Evolutionary conservation across 2,329 filamentous ascomycete genomes (phyloP), one percentile per base, ranked within the genome.

Genomic region (Claviceps quebecensis): DNA sequence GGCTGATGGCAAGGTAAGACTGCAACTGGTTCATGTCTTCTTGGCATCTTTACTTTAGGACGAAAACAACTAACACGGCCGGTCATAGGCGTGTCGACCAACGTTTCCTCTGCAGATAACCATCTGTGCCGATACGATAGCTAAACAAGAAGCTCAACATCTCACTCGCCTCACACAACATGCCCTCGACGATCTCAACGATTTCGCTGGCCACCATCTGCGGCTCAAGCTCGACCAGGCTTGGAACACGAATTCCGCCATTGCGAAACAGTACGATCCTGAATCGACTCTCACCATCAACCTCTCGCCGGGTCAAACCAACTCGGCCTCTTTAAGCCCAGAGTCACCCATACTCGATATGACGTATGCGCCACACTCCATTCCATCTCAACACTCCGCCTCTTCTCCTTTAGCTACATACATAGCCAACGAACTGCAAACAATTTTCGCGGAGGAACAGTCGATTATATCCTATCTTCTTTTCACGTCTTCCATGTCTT

Each of bases 91-190:
- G 53, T 97, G 91, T 67, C 83, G 83, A 59, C 86, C 89, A 34
- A 86, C 90, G 17, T 95, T 96, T 58, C 90, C 93, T 7, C 75
- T 97, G 19, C 82, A 84, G 55, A 86, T 97, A 57, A 80, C 83
- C 29, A 75, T 97, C 56, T 79, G 88, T 59, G 81, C 87, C 29
- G 77, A 82, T 38, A 71, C 73, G 13, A 68, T 94, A 34, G 76
- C 80, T 48, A 72, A 78, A 1, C 69, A 78, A 43, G 86, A 95
- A 60, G 81, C 82, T 2, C 78, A 85, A 61, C 77, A 83, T 60
- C 76, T 96, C 13, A 69, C 95, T 47, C 84, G 82, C 53, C 76
- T 84, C n/a, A 89, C 88, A 0, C 89, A 97, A 62, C 82, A 88
- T 66, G 83, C 85, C 11, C 78, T 97, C 52, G 89, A 96, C 66